Percentiles rank a stretch among this genome's conserved stretches.
Conservation (phyloP, 139 green algal genomes). For the Picochlorum sp. region DNA sequence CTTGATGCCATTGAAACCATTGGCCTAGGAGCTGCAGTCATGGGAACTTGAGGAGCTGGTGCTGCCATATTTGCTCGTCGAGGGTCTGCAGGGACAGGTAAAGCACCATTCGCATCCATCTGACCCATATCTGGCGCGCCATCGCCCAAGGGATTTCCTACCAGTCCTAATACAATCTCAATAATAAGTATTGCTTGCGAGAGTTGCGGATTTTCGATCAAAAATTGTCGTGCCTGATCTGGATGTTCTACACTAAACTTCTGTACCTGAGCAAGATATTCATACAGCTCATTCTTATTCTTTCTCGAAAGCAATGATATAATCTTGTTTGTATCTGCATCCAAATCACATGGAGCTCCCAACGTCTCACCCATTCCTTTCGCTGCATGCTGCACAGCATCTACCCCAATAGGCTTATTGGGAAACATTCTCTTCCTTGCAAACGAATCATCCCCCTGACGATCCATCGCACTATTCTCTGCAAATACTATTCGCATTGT, state of each 20-base stretch:
- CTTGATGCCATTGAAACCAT: slow-evolving; percentile 9
- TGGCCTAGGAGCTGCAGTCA: slow-evolving; percentile 4
- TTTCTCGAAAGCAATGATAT: slow-evolving; percentile 33
- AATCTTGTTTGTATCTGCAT: slow-evolving; percentile 12
- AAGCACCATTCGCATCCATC: background rate
- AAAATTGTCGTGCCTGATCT: slow-evolving; percentile 54
- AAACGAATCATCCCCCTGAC: too few relatives aligned
- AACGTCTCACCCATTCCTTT: slow-evolving; percentile 19
- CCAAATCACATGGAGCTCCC: slow-evolving; percentile 5
- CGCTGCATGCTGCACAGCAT: slow-evolving; percentile 25
- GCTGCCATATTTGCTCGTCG: background rate
- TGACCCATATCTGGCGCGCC: slow-evolving; percentile 14
- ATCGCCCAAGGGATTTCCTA: slow-evolving; percentile 35
- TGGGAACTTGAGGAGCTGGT: slow-evolving; percentile 4
- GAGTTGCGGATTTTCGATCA: slow-evolving; percentile 77
- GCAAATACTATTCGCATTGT: slow-evolving; percentile 58
- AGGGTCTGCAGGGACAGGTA: slow-evolving; percentile 4
- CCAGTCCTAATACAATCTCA: slow-evolving; percentile 77
- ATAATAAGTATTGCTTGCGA: slow-evolving; percentile 82
- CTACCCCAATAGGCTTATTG: slow-evolving; percentile 14
- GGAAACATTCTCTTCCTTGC: background rate
- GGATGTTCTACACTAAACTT: slow-evolving; percentile 30
- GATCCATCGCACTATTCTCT: slow-evolving; percentile 22
- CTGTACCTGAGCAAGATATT: slow-evolving; percentile 54
- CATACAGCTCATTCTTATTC: slow-evolving; percentile 55